These are phyloP conservation scores for Amanita polypyramis DNA, from an alignment of 768 basidiomycete species.

Conservation along the genomic window DNA sequence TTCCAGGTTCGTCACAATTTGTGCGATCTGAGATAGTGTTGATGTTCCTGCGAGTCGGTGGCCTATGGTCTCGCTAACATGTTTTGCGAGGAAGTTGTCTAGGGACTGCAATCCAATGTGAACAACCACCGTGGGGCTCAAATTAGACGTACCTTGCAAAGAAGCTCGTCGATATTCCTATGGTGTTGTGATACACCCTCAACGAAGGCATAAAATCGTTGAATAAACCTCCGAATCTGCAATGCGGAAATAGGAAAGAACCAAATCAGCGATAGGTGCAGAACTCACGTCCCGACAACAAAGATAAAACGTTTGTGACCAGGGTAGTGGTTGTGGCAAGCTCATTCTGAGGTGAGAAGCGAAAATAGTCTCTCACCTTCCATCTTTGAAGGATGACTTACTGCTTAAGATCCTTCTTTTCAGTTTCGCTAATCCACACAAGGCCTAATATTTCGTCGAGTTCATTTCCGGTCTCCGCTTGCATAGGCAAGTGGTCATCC, in stretches of 20 bases:
- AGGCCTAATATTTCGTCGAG: constrained; percentile 65
- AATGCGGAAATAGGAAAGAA: background rate
- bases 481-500: constrained; percentile 90
- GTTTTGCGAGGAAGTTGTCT: constrained; percentile 67
- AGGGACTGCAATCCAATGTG: constrained; percentile 48
- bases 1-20: constrained; percentile 87
- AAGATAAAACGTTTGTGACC: constrained; percentile 93
- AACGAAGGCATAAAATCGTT: constrained; percentile 93
- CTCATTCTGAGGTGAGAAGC: constrained; percentile 33
- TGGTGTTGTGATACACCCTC: constrained; percentile 92
- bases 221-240: constrained; percentile 81
- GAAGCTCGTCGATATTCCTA: constrained; percentile 81
- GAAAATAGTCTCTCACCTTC: constrained; percentile 1
- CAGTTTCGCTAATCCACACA: constrained; percentile 72
- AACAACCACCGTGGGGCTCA: background rate
- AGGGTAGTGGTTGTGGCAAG: constrained; percentile 71
- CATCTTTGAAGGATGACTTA: constrained; percentile 17
- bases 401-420: constrained; percentile 50
- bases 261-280: background rate
- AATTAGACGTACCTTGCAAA: constrained; percentile 60
- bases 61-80: constrained; percentile 68
- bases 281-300: constrained; percentile 76
- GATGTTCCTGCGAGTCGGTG: constrained; percentile 65
- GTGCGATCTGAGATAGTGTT: constrained; percentile 83
- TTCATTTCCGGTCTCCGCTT: constrained; percentile 48